phyloP scores from a whole-genome alignment of 352 stramenopile species.

The Globisporangium spiculum region DNA sequence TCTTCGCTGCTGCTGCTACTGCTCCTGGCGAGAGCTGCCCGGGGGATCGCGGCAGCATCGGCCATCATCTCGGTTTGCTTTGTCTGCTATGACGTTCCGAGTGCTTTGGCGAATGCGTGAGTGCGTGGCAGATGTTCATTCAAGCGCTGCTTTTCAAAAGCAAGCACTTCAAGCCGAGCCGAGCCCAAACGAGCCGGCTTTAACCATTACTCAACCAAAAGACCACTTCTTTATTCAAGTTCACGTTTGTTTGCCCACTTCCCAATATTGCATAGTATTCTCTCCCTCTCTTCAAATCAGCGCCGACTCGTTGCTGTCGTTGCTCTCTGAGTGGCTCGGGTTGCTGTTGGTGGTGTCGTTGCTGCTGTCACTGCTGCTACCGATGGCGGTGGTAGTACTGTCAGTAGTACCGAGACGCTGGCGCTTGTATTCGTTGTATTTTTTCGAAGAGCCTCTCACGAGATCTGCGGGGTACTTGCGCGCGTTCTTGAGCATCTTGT shows the following conservation, averaged over 20 bases:
- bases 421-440: conserved; percentile 81
- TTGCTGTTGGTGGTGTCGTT: neutral
- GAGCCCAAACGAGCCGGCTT: neutral
- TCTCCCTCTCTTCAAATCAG: conserved; percentile 6
- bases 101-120: neutral
- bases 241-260: neutral
- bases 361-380: neutral
- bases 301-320: conserved; percentile 8
- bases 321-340: neutral
- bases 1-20: neutral
- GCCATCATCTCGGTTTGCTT: neutral
- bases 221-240: neutral
- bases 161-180: neutral
- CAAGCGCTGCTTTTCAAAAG: neutral
- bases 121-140: too few relatives aligned
- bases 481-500: conserved; percentile 92
- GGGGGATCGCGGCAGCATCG: neutral
- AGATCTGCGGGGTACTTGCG: conserved; percentile 76
- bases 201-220: neutral
- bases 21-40: neutral
- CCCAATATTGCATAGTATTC: neutral
- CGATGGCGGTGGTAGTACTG: too few relatives aligned
- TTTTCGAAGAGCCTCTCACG: conserved; percentile 65
- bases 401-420: conserved; percentile 38
- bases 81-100: neutral